These are phyloP conservation scores for Ceratopteris richardii DNA, from an alignment of 75 land plant species.

Conservation along the genomic window DNA sequence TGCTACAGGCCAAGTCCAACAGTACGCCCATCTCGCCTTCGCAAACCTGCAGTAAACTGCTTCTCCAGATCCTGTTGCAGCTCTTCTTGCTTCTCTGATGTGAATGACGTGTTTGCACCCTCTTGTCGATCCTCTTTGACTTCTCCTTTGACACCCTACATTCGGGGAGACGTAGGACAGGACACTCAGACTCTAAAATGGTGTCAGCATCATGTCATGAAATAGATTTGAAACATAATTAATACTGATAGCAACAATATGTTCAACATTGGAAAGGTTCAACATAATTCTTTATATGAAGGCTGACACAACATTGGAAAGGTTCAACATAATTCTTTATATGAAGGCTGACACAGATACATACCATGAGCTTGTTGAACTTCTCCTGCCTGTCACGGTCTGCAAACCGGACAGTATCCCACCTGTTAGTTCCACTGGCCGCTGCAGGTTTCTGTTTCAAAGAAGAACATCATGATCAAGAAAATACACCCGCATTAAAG, in stretches of 20 bases:
- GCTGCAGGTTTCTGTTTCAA: constrained; percentile 24
- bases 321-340: too few relatives aligned
- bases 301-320: too few relatives aligned
- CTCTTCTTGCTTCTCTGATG: constrained; percentile 65
- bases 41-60: constrained; percentile 91
- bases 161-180: constrained; percentile 69
- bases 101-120: constrained; percentile 1
- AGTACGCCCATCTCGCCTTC: constrained; percentile 94
- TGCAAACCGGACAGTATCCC: constrained; percentile 69
- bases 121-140: too few relatives aligned
- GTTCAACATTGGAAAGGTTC: too few relatives aligned
- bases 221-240: background rate
- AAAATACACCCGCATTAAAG: background rate
- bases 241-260: background rate
- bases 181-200: constrained; percentile 94
- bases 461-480: background rate
- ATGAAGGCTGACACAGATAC: too few relatives aligned
- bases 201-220: constrained; percentile 48
- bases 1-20: constrained; percentile 85
- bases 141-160: constrained; percentile 98
- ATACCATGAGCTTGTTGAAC: constrained; percentile 99
- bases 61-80: constrained; percentile 88
- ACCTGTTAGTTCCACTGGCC: constrained; percentile 40
- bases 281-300: too few relatives aligned
- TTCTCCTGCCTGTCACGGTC: constrained; percentile 92